Evolutionary conservation across 2,329 filamentous ascomycete genomes (phyloP).

Genomic region (Sclerotinia subarctica): DNA sequence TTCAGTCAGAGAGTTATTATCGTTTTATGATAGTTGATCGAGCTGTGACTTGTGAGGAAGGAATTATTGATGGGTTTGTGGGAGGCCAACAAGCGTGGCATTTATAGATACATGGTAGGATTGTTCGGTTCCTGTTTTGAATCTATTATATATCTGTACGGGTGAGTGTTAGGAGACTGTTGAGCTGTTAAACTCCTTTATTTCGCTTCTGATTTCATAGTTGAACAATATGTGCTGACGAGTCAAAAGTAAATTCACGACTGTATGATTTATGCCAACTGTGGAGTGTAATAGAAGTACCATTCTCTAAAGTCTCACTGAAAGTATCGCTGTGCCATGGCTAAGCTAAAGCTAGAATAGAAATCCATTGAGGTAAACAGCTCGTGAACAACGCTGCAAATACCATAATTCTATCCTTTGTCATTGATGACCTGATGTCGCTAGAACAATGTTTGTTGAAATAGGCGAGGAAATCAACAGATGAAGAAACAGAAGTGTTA

Average conservation of each 20-base stretch:
- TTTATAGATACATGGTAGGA: not conserved
- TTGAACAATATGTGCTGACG: too few relatives aligned
- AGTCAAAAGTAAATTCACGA: too few relatives aligned
- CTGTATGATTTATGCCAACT: too few relatives aligned
- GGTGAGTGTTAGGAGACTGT: not conserved
- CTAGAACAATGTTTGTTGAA: not conserved
- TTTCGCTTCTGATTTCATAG: too few relatives aligned
- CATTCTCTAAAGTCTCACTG: too few relatives aligned
- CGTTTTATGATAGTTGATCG: not conserved
- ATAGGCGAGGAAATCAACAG: not conserved
- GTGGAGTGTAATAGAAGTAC: too few relatives aligned
- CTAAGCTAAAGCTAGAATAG: too few relatives aligned
- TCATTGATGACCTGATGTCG: too few relatives aligned
- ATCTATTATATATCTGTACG: not conserved
- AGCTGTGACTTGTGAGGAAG: not conserved
- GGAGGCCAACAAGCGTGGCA: not conserved
- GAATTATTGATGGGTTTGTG: not conserved
- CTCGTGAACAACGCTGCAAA: not conserved
- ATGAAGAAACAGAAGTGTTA: not conserved
- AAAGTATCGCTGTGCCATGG: too few relatives aligned
- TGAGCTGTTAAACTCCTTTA: too few relatives aligned
- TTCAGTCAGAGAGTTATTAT: not conserved
- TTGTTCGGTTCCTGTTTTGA: not conserved
- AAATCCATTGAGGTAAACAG: not conserved
- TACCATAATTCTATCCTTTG: not conserved